These are phyloP conservation scores for Murraya paniculata DNA, from an alignment of 345 rosid genomes.

Conservation along the genomic window DNA sequence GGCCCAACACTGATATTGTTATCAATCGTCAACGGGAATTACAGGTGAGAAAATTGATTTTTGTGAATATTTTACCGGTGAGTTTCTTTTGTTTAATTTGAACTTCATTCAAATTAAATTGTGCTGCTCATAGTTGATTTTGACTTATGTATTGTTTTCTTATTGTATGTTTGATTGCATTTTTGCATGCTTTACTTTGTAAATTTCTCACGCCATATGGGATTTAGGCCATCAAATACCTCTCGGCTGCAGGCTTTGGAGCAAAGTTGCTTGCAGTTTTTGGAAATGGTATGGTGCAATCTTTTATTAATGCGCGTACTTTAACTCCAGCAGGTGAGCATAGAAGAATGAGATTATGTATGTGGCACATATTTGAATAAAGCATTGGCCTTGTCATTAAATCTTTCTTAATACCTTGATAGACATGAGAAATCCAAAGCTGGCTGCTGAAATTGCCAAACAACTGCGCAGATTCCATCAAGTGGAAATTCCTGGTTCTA, in stretches of 20 bases:
- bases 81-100: neutral
- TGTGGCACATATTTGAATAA: neutral
- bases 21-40: slow-evolving; percentile 77
- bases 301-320: slow-evolving; percentile 84
- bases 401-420: slow-evolving; percentile 20
- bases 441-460: slow-evolving; percentile 86
- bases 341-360: neutral
- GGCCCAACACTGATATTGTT: slow-evolving; percentile 93
- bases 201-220: slow-evolving; percentile 19
- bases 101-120: neutral
- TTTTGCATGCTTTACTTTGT: slow-evolving; percentile 14
- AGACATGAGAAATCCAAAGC: slow-evolving; percentile 81
- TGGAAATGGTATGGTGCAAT: slow-evolving; percentile 95
- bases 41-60: slow-evolving; percentile 36
- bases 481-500: slow-evolving; percentile 83
- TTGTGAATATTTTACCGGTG: neutral
- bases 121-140: neutral
- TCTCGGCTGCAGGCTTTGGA: slow-evolving; percentile 96
- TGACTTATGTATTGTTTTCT: neutral
- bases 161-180: slow-evolving; percentile 2
- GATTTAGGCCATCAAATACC: slow-evolving; percentile 86
- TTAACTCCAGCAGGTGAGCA: slow-evolving; percentile 66
- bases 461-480: slow-evolving; percentile 74
- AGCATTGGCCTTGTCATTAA: neutral
- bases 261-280: slow-evolving; percentile 91